Evolutionary conservation across 345 rosid genomes (phyloP), one percentile per base, ranked within the genome.

Genomic region (Brassica cretica): DNA sequence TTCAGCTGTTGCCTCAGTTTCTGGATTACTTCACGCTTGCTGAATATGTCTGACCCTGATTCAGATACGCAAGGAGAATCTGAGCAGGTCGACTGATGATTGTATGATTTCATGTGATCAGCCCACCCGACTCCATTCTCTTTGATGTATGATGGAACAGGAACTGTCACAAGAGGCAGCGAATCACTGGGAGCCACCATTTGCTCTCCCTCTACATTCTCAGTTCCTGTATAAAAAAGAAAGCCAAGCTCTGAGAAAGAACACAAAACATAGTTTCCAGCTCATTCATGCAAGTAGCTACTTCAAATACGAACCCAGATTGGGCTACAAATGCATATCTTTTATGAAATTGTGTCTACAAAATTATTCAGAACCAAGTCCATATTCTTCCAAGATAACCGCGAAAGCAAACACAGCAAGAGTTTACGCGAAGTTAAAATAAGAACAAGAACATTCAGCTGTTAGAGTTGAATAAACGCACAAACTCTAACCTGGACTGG

Each of bases 1-100:
- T 93, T 91, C 76, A 95, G 68, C 72, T 95, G 98, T 68, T 93
- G 99, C 82, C 99, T 85, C 53, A 95, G 84, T 83, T 95, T 95
- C 79, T 91, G 91, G 77, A 95, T 89, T 67, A 95, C 98, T 85
- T 95, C 99, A 66, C 94, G 84, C 70, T 91, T 95, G 88, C 89
- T 91, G 83, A 90, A 91, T 62, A 93, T 89, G 79, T 95, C 98
- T 51, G 99, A 95, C n/a, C 99, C 98, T 6, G 97, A 90, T 80
- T 93, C 99, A 53, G 98, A 95, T 76, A 91, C 99, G 70, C 98
- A 85, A 0, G 99, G 96, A 21, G 98, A 95, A 69, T 93, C 98
- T 12, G 97, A 93, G 82, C 99, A 90, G 70, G 89, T 88, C 5
- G 96, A 91, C 60, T 86, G 93, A 69, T 83, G 95, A 80, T 91